A percentile compares a stretch with the other conserved stretches of the same genome.
phyloP scores from a whole-genome alignment of 2,329 filamentous ascomycete species.

The Penicillium hesseltinei region DNA sequence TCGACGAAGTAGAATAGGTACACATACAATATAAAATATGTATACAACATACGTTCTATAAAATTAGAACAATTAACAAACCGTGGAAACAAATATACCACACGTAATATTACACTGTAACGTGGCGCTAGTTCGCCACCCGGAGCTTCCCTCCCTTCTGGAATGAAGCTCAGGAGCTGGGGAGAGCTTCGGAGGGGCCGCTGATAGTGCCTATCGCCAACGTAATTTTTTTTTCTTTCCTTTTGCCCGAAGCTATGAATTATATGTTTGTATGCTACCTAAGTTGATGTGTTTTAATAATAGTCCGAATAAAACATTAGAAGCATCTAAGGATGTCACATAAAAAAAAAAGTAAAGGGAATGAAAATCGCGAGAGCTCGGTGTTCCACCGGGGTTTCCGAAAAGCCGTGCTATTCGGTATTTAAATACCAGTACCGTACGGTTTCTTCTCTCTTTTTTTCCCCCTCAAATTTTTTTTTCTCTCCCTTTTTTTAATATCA shows the following conservation, averaged over 20 bases:
- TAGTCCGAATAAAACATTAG: not conserved
- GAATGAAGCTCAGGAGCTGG: constrained; percentile 20
- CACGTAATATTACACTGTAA: constrained; percentile 10
- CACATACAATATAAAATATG: no score
- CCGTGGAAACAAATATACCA: not conserved
- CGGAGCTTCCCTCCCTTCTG: constrained; percentile 27
- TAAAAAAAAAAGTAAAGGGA: not conserved
- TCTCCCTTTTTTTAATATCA: no score
- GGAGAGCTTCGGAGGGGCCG: constrained; percentile 30
- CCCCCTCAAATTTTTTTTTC: not conserved
- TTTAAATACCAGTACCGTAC: constrained; percentile 7
- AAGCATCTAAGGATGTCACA: not conserved
- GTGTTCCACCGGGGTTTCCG: constrained; percentile 22
- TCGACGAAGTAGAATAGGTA: not conserved
- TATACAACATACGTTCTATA: no score
- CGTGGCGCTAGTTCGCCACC: constrained; percentile 23
- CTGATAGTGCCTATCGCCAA: constrained; percentile 27
- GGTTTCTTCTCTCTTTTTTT: no score
- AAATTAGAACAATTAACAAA: not conserved
- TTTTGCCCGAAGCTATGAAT: not conserved
- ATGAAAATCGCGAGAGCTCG: constrained; percentile 8
- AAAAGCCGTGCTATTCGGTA: constrained; percentile 8
- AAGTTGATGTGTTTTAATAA: not conserved
- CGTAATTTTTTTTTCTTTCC: not conserved
- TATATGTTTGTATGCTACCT: not conserved